Base-by-base conservation (phyloP, 352 stramenopile genomes). In the Phytophthora rubi region DNA sequence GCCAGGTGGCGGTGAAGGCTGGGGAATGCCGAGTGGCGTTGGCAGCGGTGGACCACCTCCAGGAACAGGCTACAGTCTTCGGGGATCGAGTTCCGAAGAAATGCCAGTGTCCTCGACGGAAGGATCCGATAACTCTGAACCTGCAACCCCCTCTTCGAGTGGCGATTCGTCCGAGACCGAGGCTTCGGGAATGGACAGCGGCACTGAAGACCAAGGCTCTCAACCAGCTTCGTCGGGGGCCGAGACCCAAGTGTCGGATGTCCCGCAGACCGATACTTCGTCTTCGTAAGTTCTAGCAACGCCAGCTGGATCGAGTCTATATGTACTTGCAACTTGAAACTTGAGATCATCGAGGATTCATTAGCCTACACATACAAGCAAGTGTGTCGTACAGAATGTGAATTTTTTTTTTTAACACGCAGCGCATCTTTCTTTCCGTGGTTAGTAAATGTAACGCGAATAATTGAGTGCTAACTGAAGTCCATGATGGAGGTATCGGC, bases 401-500 rank as follows among this genome's bases (percentile, higher is more conserved):
- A 49, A 49, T n/a, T n/a, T n/a, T n/a, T n/a, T n/a, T n/a, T n/a
- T 18, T 16, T 49, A 23, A 4, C 42, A 13, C 12, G 7, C 7
- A 32, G 33, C 42, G 37, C 26, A 32, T 37, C 47, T 42, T 59
- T 18, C 18, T 58, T 64, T 58, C 1, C 6, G 23, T 54, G n/a
- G 35, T 33, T 75, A 56, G 32, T 65, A 62, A 45, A 26, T 75
- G 44, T 76, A 59, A 13, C 66, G 59, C 9, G 71, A 76, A 32
- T 63, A 60, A 21, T 62, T 67, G 7, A 93, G 68, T 37, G 81
- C 70, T 9, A 82, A 39, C 32, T 93, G 59, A 2, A 93, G 78
- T 26, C 82, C 83, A 62, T 90, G 76, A 4, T 78, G 79, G 3
- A 93, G 65, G 49, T 88, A 81, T n/a, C 71, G 70, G 33, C 79